Conservation (phyloP, 164 flowering plant genomes). For the Dillenia turbinata region DNA sequence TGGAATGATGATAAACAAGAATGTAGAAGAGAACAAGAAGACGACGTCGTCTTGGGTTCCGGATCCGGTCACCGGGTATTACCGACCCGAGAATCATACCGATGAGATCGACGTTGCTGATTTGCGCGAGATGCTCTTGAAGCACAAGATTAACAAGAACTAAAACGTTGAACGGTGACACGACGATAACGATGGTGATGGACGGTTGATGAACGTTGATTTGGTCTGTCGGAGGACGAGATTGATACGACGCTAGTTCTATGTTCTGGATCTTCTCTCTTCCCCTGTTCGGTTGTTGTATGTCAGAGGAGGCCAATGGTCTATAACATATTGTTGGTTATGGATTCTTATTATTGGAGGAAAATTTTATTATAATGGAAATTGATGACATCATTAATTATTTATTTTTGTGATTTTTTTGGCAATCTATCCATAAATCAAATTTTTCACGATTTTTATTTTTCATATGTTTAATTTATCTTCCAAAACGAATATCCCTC, state of each 20-base stretch:
- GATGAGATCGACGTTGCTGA: slow-evolving; percentile 52
- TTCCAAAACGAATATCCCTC: neutral
- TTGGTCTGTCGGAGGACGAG: too few species aligned
- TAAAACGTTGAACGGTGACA: neutral
- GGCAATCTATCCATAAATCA: neutral
- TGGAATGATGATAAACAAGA: slow-evolving; percentile 23
- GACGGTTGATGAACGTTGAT: too few species aligned
- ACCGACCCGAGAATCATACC: slow-evolving; percentile 47
- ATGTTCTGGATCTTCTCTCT: neutral
- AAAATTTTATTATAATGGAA: too few species aligned
- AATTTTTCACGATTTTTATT: neutral
- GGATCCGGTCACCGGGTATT: slow-evolving; percentile 62
- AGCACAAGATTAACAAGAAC: slow-evolving; percentile 21
- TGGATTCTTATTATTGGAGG: too few species aligned
- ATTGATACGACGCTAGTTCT: neutral
- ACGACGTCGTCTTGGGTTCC: slow-evolving; percentile 52
- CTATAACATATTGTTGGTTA: neutral
- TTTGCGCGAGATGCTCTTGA: slow-evolving; percentile 37
- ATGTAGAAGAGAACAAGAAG: slow-evolving; percentile 13
- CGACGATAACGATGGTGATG: too few species aligned
- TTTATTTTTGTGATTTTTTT: neutral
- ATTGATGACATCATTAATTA: neutral
- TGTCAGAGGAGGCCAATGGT: neutral
- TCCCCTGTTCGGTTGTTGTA: neutral
- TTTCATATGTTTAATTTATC: neutral